phyloP scores from a whole-genome alignment of 1,284 basidiomycete genomes.

The Microbotryum silenes-acaulis region DNA sequence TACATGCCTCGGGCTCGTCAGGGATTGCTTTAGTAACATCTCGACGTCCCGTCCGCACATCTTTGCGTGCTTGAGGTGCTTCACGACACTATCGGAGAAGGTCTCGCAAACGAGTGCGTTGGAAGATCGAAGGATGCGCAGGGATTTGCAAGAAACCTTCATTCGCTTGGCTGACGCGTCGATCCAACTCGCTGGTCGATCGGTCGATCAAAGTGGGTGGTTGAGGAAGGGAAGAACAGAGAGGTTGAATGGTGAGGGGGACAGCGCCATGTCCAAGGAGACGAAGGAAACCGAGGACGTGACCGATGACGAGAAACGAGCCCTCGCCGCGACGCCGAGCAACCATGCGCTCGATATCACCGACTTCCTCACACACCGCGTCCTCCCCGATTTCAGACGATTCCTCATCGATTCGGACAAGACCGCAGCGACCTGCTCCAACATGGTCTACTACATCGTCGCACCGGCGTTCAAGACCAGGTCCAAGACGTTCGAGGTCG shows the following conservation, averaged over 20 bases:
- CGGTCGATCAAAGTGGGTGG: slow-evolving; percentile 71
- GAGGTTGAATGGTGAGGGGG: slow-evolving; percentile 31
- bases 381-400: slow-evolving; percentile 67
- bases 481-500: slow-evolving; percentile 46
- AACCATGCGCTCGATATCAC: slow-evolving; percentile 49
- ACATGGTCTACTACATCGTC: slow-evolving; percentile 78
- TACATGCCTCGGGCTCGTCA: slow-evolving; percentile 63
- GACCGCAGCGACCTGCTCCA: slow-evolving; percentile 64
- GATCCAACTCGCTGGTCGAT: slow-evolving; percentile 62
- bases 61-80: slow-evolving; percentile 64
- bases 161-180: slow-evolving; percentile 76
- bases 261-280: slow-evolving; percentile 20
- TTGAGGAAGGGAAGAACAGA: slow-evolving; percentile 61
- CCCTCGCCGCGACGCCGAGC: neutral
- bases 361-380: slow-evolving; percentile 59
- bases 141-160: slow-evolving; percentile 84
- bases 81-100: slow-evolving; percentile 72
- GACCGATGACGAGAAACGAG: slow-evolving; percentile 16
- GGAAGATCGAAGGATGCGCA: slow-evolving; percentile 79
- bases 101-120: slow-evolving; percentile 77
- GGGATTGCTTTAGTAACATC: slow-evolving; percentile 60
- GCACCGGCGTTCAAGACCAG: slow-evolving; percentile 69
- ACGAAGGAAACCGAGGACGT: slow-evolving; percentile 9
- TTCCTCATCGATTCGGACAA: slow-evolving; percentile 82
- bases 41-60: slow-evolving; percentile 61